Conservation (phyloP, 768 basidiomycete genomes). For the Phylloporus sp. region DNA sequence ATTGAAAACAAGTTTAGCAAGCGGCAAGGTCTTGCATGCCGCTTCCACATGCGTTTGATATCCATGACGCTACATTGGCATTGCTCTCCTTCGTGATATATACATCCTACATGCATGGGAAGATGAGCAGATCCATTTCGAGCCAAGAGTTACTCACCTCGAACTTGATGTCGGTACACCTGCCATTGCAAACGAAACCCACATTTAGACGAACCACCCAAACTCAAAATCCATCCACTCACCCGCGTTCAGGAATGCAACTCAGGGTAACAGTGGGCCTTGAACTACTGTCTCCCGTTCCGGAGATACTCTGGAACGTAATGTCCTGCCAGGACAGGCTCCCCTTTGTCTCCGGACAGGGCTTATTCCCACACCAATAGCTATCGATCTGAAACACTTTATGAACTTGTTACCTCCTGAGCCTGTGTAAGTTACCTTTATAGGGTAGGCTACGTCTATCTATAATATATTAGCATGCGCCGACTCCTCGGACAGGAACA, state of each 20-base stretch:
- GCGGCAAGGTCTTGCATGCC: not conserved
- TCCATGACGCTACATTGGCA: not conserved
- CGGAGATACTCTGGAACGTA: conserved; percentile 5
- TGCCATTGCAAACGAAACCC: not conserved
- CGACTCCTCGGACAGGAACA: not conserved
- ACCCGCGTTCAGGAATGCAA: not conserved
- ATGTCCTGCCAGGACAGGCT: conserved; percentile 6
- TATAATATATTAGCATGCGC: not conserved
- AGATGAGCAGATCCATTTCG: not conserved
- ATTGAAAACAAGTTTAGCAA: not conserved
- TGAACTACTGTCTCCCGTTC: conserved; percentile 1
- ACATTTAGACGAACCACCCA: not conserved
- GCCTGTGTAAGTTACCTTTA: conserved; percentile 5
- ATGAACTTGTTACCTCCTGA: not conserved
- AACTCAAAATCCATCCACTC: not conserved
- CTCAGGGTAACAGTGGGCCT: conserved; percentile 1
- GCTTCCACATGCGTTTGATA: conserved; percentile 8
- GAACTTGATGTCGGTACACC: conserved; percentile 4
- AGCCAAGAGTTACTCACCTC: conserved; percentile 4
- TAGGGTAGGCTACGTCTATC: conserved; percentile 4
- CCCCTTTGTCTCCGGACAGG: not conserved
- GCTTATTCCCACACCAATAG: conserved; percentile 5
- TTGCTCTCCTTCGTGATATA: conserved; percentile 1
- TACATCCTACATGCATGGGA: conserved; percentile 3
- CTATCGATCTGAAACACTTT: not conserved